These are phyloP conservation scores for Epichloe bromicola DNA, from an alignment of 2,329 filamentous ascomycete species.

Conservation along the genomic window DNA sequence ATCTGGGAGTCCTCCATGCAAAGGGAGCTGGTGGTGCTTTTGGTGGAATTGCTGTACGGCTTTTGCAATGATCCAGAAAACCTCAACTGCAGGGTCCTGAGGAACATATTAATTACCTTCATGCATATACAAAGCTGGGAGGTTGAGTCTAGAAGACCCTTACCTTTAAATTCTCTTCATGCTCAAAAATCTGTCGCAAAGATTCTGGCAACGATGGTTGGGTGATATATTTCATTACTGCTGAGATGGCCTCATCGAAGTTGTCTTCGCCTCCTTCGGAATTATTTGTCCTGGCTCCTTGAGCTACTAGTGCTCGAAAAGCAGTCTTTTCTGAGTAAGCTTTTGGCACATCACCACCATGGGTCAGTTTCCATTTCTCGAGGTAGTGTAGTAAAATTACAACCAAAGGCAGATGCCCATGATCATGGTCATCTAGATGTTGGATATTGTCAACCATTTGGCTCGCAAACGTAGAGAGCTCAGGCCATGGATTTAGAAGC, in stretches of 20 bases:
- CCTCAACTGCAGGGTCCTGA: slow-evolving; percentile 18
- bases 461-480: slow-evolving; percentile 54
- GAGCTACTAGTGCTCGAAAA: slow-evolving; percentile 60
- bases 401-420: slow-evolving; percentile 85
- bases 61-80: slow-evolving; percentile 81
- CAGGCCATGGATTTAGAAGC: slow-evolving; percentile 74
- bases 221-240: slow-evolving; percentile 78
- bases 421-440: slow-evolving; percentile 60
- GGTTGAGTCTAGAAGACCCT: slow-evolving; percentile 19
- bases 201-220: slow-evolving; percentile 52
- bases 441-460: slow-evolving; percentile 59
- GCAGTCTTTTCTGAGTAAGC: slow-evolving; percentile 76
- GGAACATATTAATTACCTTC: neutral
- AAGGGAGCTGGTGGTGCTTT: slow-evolving; percentile 59
- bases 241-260: slow-evolving; percentile 80
- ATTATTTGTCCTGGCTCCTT: slow-evolving; percentile 55
- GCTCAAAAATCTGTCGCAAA: slow-evolving; percentile 66
- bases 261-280: slow-evolving; percentile 90
- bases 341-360: slow-evolving; percentile 55
- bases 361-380: slow-evolving; percentile 60
- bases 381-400: slow-evolving; percentile 73
- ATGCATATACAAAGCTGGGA: neutral
- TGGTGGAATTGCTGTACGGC: slow-evolving; percentile 68
- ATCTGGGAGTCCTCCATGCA: slow-evolving; percentile 81
- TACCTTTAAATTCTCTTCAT: slow-evolving; percentile 39